phyloP scores from a whole-genome alignment of 805 yeast genomes.

The Lipomyces sp. region DNA sequence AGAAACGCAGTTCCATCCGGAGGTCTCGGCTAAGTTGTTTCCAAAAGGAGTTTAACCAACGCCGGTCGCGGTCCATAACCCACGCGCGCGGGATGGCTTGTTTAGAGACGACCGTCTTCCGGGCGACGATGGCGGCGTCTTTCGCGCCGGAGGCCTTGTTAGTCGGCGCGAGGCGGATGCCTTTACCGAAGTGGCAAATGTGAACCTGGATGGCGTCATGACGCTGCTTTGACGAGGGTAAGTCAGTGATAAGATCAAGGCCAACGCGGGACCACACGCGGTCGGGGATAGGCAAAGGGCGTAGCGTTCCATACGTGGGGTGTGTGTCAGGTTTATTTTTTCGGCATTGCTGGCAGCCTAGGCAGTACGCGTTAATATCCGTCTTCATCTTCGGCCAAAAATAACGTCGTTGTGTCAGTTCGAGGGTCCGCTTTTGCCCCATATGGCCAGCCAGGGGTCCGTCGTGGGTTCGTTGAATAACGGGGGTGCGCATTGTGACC shows the following conservation, averaged over 20 bases:
- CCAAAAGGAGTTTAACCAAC: not conserved
- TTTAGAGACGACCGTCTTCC: not conserved
- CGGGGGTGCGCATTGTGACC: too few relatives aligned
- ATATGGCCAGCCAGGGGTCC: not conserved
- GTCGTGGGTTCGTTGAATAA: not conserved
- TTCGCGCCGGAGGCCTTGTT: not conserved
- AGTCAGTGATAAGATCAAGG: not conserved
- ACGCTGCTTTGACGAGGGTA: not conserved
- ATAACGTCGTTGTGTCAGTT: not conserved
- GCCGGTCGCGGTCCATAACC: not conserved
- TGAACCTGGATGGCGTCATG: not conserved
- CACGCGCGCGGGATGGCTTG: not conserved
- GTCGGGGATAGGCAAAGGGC: not conserved
- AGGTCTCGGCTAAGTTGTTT: not conserved
- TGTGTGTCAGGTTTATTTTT: not conserved
- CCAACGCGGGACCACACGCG: not conserved
- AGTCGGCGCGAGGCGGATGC: not conserved
- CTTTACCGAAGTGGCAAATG: not conserved
- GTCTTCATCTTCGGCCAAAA: not conserved
- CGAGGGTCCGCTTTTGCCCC: not conserved
- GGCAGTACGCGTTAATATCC: not conserved
- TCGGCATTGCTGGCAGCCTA: not conserved
- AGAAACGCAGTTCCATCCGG: not conserved
- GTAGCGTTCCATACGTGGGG: not conserved
- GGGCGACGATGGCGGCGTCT: not conserved